These are phyloP conservation scores for Tephrocybe sp. DNA, from an alignment of 768 basidiomycete genomes.

Conservation along the genomic window DNA sequence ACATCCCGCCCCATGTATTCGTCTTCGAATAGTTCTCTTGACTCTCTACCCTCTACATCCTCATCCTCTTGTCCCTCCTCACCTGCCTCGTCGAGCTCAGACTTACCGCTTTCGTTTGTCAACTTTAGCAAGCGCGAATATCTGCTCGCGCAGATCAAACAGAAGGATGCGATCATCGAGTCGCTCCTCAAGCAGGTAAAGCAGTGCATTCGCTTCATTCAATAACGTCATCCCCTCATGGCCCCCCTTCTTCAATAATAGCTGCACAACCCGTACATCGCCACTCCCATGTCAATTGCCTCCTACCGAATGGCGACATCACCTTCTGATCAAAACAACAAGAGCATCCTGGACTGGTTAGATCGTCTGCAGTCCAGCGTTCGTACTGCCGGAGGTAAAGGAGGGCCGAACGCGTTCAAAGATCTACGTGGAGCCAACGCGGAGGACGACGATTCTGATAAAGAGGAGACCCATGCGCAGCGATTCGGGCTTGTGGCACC, in stretches of 20 bases:
- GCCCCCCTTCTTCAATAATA: conserved; percentile 30
- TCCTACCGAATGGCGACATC: conserved; percentile 79
- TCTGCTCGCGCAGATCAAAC: conserved; percentile 79
- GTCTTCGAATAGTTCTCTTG: conserved; percentile 19
- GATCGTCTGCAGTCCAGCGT: conserved; percentile 66
- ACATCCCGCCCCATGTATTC: conserved; percentile 15
- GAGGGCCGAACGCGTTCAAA: conserved; percentile 44
- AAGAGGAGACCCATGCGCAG: conserved; percentile 32
- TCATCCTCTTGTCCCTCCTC: conserved; percentile 25
- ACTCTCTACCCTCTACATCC: conserved; percentile 20
- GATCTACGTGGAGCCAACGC: conserved; percentile 33
- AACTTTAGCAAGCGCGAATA: conserved; percentile 79
- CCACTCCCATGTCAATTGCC: conserved; percentile 77
- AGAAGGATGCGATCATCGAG: conserved; percentile 87
- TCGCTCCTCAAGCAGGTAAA: conserved; percentile 80
- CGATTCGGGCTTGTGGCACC: conserved; percentile 18
- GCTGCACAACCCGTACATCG: conserved; percentile 80
- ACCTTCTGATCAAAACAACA: conserved; percentile 68
- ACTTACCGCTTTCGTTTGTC: conserved; percentile 37
- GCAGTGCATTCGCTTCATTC: conserved; percentile 14
- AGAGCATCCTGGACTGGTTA: conserved; percentile 73
- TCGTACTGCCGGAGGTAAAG: conserved; percentile 44
- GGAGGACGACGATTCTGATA: conserved; percentile 44
- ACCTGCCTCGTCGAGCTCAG: conserved; percentile 32
- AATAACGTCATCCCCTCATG: background rate